These are phyloP conservation scores for Paxillus ammoniavirescens DNA, from an alignment of 768 basidiomycete species.

Conservation along the genomic window DNA sequence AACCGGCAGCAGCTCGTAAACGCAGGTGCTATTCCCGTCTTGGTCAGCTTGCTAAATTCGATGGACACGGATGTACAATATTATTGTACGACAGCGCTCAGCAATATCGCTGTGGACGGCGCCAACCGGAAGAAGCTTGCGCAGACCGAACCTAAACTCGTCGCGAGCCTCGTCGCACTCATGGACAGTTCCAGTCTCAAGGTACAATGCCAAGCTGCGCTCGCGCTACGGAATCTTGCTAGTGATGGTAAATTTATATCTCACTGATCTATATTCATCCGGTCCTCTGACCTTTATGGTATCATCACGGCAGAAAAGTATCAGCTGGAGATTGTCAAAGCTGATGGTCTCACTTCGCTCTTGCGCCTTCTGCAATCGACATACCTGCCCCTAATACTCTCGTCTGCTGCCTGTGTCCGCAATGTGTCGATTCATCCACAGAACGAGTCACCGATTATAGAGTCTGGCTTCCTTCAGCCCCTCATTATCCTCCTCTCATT, in stretches of 20 bases:
- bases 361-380: conserved; percentile 94
- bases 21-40: conserved; percentile 96
- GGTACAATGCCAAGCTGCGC: conserved; percentile 97
- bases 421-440: conserved; percentile 98
- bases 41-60: conserved; percentile 91
- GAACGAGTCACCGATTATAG: conserved; percentile 99
- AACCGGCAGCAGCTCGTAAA: conserved; percentile 98
- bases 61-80: conserved; percentile 99
- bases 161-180: conserved; percentile 86
- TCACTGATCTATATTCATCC: conserved; percentile 3
- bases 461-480: conserved; percentile 94
- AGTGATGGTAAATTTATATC: conserved; percentile 70
- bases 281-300: conserved; percentile 1
- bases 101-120: conserved; percentile 98
- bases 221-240: conserved; percentile 94
- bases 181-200: conserved; percentile 99
- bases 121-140: conserved; percentile 92
- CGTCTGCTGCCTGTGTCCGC: conserved; percentile 96
- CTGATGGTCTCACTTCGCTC: conserved; percentile 87
- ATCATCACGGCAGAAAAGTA: conserved; percentile 75
- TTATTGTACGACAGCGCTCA: conserved; percentile 97
- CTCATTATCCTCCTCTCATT: conserved; percentile 94
- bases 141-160: conserved; percentile 90
- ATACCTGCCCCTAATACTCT: conserved; percentile 96
- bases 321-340: conserved; percentile 96